A percentile compares a stretch with the other conserved stretches of the same genome.
Evolutionary conservation across 2,329 filamentous ascomycete genomes (phyloP).

Genomic region (Botrytis cinerea): DNA sequence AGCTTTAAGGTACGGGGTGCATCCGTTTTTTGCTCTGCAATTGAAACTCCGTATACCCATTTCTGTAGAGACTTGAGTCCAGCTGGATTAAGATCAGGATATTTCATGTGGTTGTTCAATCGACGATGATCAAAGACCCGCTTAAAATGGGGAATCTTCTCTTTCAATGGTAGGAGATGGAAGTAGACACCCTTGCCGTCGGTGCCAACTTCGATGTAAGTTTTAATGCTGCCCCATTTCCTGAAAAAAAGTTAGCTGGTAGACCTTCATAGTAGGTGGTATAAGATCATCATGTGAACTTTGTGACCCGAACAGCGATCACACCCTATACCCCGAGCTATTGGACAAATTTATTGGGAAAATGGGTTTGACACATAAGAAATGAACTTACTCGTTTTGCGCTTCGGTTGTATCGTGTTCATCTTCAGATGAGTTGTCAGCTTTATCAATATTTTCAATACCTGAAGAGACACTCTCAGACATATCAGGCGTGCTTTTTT

Average conservation of each 20-base stretch:
- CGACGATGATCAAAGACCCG: neutral
- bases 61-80: neutral
- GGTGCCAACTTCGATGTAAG: neutral
- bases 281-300: neutral
- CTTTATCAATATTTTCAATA: neutral
- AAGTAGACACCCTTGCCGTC: neutral
- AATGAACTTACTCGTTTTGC: neutral
- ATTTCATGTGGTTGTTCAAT: neutral
- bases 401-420: neutral
- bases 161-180: neutral
- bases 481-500: neutral
- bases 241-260: neutral
- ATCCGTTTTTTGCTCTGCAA: neutral
- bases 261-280: neutral
- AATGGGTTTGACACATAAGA: too few species aligned
- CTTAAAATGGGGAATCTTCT: neutral
- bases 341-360: neutral
- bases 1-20: neutral
- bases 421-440: neutral
- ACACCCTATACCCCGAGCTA: too few species aligned
- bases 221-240: fast-evolving
- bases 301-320: neutral
- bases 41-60: neutral
- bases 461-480: neutral
- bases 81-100: neutral